Conservation (phyloP, 257 asterid genomes). For the Nicotiana attenuata region DNA sequence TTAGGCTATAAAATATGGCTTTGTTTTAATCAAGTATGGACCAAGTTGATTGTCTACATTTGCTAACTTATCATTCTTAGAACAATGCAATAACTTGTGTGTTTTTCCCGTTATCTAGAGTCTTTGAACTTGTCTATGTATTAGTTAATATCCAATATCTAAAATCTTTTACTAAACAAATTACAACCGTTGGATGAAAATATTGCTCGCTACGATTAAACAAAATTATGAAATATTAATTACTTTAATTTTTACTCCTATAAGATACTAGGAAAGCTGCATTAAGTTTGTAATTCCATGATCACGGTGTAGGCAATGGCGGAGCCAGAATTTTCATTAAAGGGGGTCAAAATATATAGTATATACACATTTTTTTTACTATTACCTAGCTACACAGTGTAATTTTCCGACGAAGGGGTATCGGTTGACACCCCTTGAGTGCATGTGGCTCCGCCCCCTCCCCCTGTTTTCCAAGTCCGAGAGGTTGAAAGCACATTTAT, state of each 20-base stretch:
- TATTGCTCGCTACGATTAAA: no score
- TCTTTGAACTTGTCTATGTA: neutral
- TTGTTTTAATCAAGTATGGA: neutral
- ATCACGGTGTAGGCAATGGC: no score
- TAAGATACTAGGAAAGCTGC: no score
- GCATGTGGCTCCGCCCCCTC: no score
- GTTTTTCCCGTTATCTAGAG: neutral
- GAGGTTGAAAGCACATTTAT: neutral
- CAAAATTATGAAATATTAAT: neutral
- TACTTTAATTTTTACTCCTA: neutral
- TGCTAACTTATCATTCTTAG: neutral
- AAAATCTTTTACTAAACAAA: no score
- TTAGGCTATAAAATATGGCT: no score
- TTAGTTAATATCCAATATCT: neutral
- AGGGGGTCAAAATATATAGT: no score
- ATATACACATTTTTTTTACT: no score
- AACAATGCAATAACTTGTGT: neutral
- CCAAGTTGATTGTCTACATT: neutral
- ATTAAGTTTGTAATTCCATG: neutral
- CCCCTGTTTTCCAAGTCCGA: neutral
- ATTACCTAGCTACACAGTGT: no score
- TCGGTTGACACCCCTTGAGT: no score
- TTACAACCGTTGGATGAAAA: neutral
- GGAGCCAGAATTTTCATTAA: no score
- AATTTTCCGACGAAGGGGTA: no score